Percentiles rank a stretch among this genome's conserved stretches.
Conservation (phyloP, 129 eudicot genomes). For the Lactuca sativa region DNA sequence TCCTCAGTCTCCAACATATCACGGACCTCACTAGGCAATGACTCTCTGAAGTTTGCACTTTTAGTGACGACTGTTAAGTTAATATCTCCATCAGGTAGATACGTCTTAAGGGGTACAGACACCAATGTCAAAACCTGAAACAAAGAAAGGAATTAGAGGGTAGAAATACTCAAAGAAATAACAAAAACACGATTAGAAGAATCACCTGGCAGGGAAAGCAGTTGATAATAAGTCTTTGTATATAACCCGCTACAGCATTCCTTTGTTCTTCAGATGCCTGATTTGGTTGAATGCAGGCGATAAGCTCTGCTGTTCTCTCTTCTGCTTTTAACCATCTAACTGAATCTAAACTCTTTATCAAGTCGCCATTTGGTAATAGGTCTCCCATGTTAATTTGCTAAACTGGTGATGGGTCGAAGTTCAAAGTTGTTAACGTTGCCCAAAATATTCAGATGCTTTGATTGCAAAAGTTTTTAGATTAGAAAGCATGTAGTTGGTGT, state of each 20-base stretch:
- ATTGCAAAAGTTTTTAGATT: no score
- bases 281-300: constrained; percentile 82
- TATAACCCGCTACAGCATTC: constrained; percentile 74
- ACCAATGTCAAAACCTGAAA: constrained; percentile 90
- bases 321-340: constrained; percentile 80
- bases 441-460: no score
- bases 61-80: constrained; percentile 79
- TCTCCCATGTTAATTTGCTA: no score
- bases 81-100: constrained; percentile 97
- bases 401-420: no score
- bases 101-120: constrained; percentile 95
- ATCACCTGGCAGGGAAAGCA: constrained; percentile 80
- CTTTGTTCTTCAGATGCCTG: constrained; percentile 63
- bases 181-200: no score
- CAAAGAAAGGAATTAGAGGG: not conserved
- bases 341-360: constrained; percentile 48
- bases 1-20: constrained; percentile 83
- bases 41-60: constrained; percentile 62
- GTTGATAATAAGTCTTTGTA: constrained; percentile 63
- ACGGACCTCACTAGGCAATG: constrained; percentile 89
- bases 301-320: constrained; percentile 66
- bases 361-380: constrained; percentile 64
- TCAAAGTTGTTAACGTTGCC: no score
- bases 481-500: no score
- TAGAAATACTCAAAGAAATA: no score